Evolutionary conservation across 2,329 filamentous ascomycete genomes (phyloP).

Genomic region (Capronia americana): DNA sequence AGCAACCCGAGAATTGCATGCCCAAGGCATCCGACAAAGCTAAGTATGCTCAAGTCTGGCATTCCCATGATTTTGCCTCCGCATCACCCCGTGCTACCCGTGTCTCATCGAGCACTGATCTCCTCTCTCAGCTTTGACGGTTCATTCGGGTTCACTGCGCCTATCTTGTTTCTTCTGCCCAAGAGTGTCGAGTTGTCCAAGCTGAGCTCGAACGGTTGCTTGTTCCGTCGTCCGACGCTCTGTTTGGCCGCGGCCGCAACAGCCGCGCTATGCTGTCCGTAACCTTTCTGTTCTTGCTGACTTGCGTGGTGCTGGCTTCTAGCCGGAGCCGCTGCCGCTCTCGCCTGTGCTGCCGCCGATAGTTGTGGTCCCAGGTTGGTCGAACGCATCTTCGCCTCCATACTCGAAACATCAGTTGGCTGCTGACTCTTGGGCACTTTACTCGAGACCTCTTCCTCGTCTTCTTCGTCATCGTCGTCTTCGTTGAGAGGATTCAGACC

Average conservation of each 20-base stretch:
- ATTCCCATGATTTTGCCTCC: neutral
- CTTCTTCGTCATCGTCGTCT: conserved; percentile 67
- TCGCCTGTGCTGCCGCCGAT: conserved; percentile 67
- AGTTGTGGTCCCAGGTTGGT: conserved; percentile 70
- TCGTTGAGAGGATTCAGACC: conserved; percentile 72
- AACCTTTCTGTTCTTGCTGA: conserved; percentile 68
- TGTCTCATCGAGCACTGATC: conserved; percentile 35
- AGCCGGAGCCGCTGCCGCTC: conserved; percentile 53
- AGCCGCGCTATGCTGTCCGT: conserved; percentile 85
- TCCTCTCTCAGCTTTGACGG: conserved; percentile 40
- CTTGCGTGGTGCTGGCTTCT: conserved; percentile 46
- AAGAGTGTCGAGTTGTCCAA: conserved; percentile 89
- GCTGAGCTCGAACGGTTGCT: conserved; percentile 88
- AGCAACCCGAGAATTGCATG: neutral
- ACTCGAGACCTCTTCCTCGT: conserved; percentile 56
- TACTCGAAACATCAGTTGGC: conserved; percentile 67
- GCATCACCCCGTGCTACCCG: neutral
- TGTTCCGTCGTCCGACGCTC: conserved; percentile 75
- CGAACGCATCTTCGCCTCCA: conserved; percentile 87
- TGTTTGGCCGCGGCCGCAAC: conserved; percentile 84
- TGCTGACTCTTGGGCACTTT: conserved; percentile 72
- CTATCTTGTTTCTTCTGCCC: conserved; percentile 63
- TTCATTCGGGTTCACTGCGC: conserved; percentile 8
- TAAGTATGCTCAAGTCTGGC: neutral
- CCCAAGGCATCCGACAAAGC: neutral